Evolutionary conservation across 768 basidiomycete species (phyloP), one percentile per base, ranked within the genome.

Genomic region (Scleroderma citrinum): DNA sequence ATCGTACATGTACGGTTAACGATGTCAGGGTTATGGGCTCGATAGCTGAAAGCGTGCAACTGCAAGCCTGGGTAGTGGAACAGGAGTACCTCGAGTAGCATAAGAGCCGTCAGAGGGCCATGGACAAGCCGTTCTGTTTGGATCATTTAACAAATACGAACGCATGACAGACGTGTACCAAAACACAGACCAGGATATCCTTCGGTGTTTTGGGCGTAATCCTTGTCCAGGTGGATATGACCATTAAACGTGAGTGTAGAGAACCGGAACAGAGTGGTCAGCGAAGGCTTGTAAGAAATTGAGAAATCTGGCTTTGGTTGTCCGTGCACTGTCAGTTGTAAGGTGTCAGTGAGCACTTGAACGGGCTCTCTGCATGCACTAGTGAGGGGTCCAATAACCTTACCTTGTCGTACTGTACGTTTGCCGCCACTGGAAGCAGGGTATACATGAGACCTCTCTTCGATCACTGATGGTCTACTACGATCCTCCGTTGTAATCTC

Each of bases 181-280:
- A 19, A 39, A 20, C 7, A 48, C 50, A 46, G 54, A 81, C 86
- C 87, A 53, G 82, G 76, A 55, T 89, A 88, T 7, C 86, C 86
- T 65, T 92, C 86, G 17, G 69, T 72, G 21, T 69, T 65, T 38
- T 76, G 79, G 6, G 85, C 80, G 60, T 83, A 89, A 20, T 82
- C 78, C 50, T 80, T 80, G 67, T 92, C 87, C 23, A 92, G 76
- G 65, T 93, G 90, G 55, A 93, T 87, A 56, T 93, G 90, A 12
- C 80, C 86, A 57, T 93, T 92, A 70, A 89, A 90, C 55, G 83
- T 92, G 20, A 93, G 71, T 17, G 90, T 87, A 5, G 88, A 92
- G 68, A 85, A 93, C 20, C 88, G 81, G 71, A 93, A 93, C 19
- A 92, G 70, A 1, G 85, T 88, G 8, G 82, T 81, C 31, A 80